These are phyloP conservation scores for Pythium guiyangense DNA, from an alignment of 352 stramenopile species.

Conservation along the genomic window DNA sequence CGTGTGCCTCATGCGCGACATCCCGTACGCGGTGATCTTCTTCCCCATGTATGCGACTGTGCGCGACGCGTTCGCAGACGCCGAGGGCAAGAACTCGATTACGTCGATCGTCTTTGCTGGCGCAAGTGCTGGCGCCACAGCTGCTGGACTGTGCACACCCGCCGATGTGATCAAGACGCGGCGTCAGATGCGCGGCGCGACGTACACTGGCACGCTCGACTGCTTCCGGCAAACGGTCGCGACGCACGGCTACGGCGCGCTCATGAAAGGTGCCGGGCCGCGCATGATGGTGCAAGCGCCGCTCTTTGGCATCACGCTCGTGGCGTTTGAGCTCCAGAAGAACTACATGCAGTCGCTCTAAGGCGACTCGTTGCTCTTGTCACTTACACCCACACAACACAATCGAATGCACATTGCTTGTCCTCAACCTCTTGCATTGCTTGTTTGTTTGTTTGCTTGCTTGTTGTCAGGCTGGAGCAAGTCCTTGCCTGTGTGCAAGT, in stretches of 20 bases:
- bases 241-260: conserved; percentile 67
- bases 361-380: neutral
- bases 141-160: conserved; percentile 52
- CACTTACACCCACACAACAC: no score
- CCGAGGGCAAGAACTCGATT: conserved; percentile 51
- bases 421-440: no score
- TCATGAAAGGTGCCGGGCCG: conserved; percentile 84
- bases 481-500: no score
- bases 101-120: conserved; percentile 61
- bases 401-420: no score
- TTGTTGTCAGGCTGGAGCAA: no score
- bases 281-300: conserved; percentile 87
- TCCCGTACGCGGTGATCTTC: conserved; percentile 92
- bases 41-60: conserved; percentile 88
- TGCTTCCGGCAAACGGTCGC: conserved; percentile 78
- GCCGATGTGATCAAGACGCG: conserved; percentile 90
- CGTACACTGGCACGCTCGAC: conserved; percentile 81
- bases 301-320: conserved; percentile 81
- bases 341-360: conserved; percentile 75
- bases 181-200: conserved; percentile 71
- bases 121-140: conserved; percentile 50
- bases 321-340: conserved; percentile 88
- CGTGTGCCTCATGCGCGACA: conserved; percentile 88
- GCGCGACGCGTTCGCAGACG: conserved; percentile 41
- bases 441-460: no score